Evolutionary conservation across 2,329 filamentous ascomycete species (phyloP).

Genomic region (Fusarium sp.): DNA sequence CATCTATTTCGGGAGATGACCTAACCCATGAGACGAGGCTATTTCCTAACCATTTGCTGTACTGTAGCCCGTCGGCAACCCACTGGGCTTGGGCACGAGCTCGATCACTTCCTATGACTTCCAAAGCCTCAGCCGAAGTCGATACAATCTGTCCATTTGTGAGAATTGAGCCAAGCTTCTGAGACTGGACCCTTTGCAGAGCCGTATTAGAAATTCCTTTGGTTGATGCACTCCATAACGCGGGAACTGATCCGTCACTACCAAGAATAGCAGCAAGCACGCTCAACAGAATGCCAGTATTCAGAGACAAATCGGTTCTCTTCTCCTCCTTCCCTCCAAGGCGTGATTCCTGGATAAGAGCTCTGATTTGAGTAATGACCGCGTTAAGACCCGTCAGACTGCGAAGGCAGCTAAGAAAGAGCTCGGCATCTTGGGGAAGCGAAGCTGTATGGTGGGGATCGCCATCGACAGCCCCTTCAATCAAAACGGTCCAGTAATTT

Average conservation of each 20-base stretch:
- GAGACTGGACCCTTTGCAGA: constrained; percentile 53
- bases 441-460: constrained; percentile 12
- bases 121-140: constrained; percentile 69
- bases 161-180: constrained; percentile 60
- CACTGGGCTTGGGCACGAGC: constrained; percentile 60
- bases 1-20: constrained; percentile 53
- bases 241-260: constrained; percentile 54
- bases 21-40: constrained; percentile 69
- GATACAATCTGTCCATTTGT: constrained; percentile 67
- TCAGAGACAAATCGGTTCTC: constrained; percentile 60
- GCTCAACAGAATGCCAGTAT: constrained; percentile 61
- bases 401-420: constrained; percentile 75
- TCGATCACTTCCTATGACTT: constrained; percentile 59
- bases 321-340: constrained; percentile 55
- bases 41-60: constrained; percentile 78
- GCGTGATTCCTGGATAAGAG: constrained; percentile 69
- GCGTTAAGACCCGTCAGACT: constrained; percentile 85
- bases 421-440: constrained; percentile 57
- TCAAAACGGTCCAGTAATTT: constrained; percentile 83
- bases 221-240: constrained; percentile 58
- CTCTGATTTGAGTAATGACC: constrained; percentile 77
- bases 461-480: constrained; percentile 57
- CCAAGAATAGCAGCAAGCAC: constrained; percentile 61
- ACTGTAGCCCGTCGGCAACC: constrained; percentile 75
- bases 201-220: constrained; percentile 39